phyloP scores from a whole-genome alignment of 2,329 filamentous ascomycete genomes.

The Myotisia sp. region DNA sequence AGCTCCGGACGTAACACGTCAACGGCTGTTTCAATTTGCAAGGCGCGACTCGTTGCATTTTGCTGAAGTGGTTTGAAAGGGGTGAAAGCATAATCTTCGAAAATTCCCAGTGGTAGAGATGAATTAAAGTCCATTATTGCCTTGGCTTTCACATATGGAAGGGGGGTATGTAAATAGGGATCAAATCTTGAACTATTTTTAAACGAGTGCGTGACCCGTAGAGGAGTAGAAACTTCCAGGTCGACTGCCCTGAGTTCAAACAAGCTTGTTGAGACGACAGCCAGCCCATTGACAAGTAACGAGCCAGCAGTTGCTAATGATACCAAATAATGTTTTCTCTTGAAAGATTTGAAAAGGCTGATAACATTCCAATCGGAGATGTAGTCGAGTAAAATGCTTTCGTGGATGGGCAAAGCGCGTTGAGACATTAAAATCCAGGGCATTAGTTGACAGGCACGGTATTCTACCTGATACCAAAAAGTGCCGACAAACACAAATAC shows the following conservation, averaged over 20 bases:
- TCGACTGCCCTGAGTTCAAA: neutral
- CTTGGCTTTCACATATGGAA: neutral
- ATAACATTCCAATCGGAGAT: conserved; percentile 9
- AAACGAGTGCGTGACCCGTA: too few relatives aligned
- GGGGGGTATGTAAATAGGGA: neutral
- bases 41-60: too few relatives aligned
- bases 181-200: too few relatives aligned
- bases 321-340: conserved; percentile 9
- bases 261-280: conserved; percentile 3
- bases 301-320: conserved; percentile 5
- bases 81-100: neutral
- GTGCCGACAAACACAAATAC: conserved; percentile 9
- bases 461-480: conserved; percentile 9
- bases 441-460: conserved; percentile 9
- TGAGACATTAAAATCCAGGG: conserved; percentile 9
- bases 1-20: too few relatives aligned
- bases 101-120: neutral
- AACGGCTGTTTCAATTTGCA: too few relatives aligned
- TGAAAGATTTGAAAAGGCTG: conserved; percentile 7
- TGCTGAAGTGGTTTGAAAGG: too few relatives aligned
- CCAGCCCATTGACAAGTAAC: conserved; percentile 1
- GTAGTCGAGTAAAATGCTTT: conserved; percentile 10
- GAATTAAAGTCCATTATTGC: neutral
- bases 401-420: conserved; percentile 5
- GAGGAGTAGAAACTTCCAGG: neutral